Percentiles rank a stretch among this genome's conserved stretches.
These are phyloP conservation scores for Prunus kanzakura DNA, from an alignment of 306 rosid genomes.

Conservation along the genomic window DNA sequence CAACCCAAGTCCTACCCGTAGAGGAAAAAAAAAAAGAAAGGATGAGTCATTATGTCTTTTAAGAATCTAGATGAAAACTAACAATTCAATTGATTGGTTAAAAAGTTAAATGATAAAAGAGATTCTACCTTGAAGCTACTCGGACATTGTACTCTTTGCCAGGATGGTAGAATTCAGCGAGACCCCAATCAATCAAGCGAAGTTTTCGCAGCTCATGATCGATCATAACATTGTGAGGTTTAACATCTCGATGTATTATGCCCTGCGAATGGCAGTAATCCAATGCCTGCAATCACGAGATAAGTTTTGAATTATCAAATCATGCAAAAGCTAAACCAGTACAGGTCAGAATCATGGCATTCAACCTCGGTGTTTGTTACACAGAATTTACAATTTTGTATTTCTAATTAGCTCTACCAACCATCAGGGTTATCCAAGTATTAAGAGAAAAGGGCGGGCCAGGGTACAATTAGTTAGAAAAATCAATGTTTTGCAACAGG, in stretches of 20 bases:
- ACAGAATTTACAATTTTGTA: too few species aligned
- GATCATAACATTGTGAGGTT: constrained; percentile 54
- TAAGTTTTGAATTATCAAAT: neutral
- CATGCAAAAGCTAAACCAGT: neutral
- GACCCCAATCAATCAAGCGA: constrained; percentile 53
- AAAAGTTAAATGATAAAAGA: neutral
- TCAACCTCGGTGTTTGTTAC: neutral
- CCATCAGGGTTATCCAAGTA: neutral
- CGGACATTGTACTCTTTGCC: constrained; percentile 50
- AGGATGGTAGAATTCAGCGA: constrained; percentile 52
- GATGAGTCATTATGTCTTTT: neutral
- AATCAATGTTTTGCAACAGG: neutral
- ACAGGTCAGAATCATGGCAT: neutral
- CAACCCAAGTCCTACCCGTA: neutral
- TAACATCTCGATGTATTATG: constrained; percentile 52
- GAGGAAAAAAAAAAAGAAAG: neutral
- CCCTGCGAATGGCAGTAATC: constrained; percentile 51
- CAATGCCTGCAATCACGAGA: constrained; percentile 31
- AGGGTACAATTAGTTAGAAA: neutral
- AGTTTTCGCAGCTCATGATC: constrained; percentile 47
- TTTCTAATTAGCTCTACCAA: neutral
- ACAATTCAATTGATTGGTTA: neutral
- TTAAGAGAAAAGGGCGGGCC: neutral
- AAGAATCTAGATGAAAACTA: neutral
- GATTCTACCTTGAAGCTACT: constrained; percentile 41